Evolutionary conservation across 2,329 filamentous ascomycete species (phyloP), one percentile per base, ranked within the genome.

Genomic region (Boeremia exigua): DNA sequence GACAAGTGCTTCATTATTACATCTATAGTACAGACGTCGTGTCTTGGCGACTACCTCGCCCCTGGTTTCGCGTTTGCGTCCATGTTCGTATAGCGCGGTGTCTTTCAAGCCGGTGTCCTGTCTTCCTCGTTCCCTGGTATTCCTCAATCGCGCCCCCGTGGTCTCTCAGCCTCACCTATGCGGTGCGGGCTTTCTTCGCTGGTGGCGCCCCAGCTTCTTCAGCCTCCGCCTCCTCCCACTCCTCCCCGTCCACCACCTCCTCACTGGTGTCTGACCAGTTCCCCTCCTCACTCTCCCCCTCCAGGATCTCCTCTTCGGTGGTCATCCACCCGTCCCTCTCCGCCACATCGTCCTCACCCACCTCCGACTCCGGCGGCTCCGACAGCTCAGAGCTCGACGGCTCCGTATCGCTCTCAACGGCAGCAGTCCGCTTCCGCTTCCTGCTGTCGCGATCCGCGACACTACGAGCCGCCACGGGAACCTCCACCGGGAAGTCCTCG

Each of bases 381-480:
- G 51, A 54, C 38, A 48, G 33, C 27, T 38, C 44, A 15, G 51
- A 48, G 38, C 37, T 32, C 15, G 43, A 42, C 25, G 38, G n/a
- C 33, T 44, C 30, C 17, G 15, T n/a, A 37, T 55, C 19, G 42
- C 48, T 14, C 10, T 43, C 37, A 6, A 11, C 46, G 43, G 23
- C 43, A 54, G 15, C 43, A 27, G 19, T 46, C 34, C 15, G 34
- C 42, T 43, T 56, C 36, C 51, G 52, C 25, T 46, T 56, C 42
- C 30, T 44, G 14, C 33, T 23, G 1, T 17, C 10, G 11, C 34
- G 11, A 1, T 9, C n/a, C 17, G 1, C 17, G 23, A 9, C 8
- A 33, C 14, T 6, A 6, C 17, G 15, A 7, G 39, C 28, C 12
- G 17, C n/a, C 32, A 29, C 33, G 3, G 39, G 15, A 36, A n/a